These are phyloP conservation scores for Aspergillus fumigatus DNA, from an alignment of 2,329 filamentous ascomycete genomes.

Conservation along the genomic window DNA sequence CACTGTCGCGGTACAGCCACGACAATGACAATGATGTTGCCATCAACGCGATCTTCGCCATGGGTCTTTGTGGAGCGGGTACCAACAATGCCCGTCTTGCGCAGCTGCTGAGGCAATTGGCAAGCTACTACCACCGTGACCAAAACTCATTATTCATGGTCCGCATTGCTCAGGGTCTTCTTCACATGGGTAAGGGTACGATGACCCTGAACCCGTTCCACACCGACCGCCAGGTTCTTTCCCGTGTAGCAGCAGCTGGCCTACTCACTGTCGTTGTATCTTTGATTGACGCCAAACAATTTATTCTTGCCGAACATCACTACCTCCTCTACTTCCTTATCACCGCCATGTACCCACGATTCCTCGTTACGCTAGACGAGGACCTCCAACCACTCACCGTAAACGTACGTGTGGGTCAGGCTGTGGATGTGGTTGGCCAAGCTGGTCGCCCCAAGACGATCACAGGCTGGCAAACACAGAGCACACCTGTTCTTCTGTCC, in stretches of 20 bases:
- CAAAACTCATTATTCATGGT: constrained; percentile 98
- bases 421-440: constrained; percentile 95
- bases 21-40: constrained; percentile 98
- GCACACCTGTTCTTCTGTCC: constrained; percentile 92
- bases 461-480: constrained; percentile 98
- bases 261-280: constrained; percentile 85
- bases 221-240: constrained; percentile 93
- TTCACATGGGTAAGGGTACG: constrained; percentile 99
- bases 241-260: constrained; percentile 82
- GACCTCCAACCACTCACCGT: constrained; percentile 88
- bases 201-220: constrained; percentile 98
- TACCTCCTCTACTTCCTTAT: constrained; percentile 97
- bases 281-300: constrained; percentile 92
- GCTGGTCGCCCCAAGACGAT: constrained; percentile 98
- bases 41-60: constrained; percentile 97
- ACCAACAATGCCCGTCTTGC: constrained; percentile 97
- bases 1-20: constrained; percentile 92
- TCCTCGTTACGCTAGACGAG: constrained; percentile 94
- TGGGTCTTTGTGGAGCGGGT: constrained; percentile 93
- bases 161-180: constrained; percentile 89
- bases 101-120: constrained; percentile 87
- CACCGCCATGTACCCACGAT: constrained; percentile 93
- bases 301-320: constrained; percentile 67
- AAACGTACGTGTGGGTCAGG: constrained; percentile 95
- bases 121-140: constrained; percentile 97